These are phyloP conservation scores for Isabelozyma pseudorhagii DNA, from an alignment of 805 yeast species.

Conservation along the genomic window DNA sequence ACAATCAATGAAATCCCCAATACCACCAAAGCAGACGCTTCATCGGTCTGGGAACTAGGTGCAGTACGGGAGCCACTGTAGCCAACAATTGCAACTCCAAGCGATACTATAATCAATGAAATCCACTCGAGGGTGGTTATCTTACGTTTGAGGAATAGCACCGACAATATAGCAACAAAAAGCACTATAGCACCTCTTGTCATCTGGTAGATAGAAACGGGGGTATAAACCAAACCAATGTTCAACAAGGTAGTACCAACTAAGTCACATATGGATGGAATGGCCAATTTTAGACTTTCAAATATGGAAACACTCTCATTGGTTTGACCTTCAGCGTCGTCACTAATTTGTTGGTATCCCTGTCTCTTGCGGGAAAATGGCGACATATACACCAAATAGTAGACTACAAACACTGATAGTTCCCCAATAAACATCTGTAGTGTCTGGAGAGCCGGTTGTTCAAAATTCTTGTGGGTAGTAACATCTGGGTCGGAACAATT, in stretches of 20 bases:
- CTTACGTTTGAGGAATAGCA: slow-evolving; percentile 52
- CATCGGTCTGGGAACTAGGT: slow-evolving; percentile 5
- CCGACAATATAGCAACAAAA: slow-evolving; percentile 71
- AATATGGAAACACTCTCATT: slow-evolving; percentile 7
- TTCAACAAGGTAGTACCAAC: slow-evolving; percentile 73
- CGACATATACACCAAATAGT: slow-evolving; percentile 22
- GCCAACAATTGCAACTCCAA: slow-evolving; percentile 74
- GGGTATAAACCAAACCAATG: slow-evolving; percentile 68
- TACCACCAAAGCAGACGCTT: slow-evolving; percentile 23
- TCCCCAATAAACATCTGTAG: slow-evolving; percentile 83
- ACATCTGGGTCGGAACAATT: slow-evolving; percentile 48
- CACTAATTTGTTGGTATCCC: slow-evolving; percentile 12
- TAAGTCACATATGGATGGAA: slow-evolving; percentile 72
- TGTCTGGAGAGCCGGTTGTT: slow-evolving; percentile 78
- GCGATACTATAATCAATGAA: slow-evolving; percentile 57
- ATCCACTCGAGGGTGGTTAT: slow-evolving; percentile 67
- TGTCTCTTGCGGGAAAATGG: slow-evolving; percentile 6
- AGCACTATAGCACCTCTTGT: slow-evolving; percentile 75
- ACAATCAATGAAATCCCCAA: slow-evolving; percentile 60
- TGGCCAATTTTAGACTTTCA: slow-evolving; percentile 29
- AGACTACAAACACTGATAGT: slow-evolving; percentile 45
- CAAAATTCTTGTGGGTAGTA: slow-evolving; percentile 47
- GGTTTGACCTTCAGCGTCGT: slow-evolving; percentile 3
- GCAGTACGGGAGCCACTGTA: slow-evolving; percentile 53
- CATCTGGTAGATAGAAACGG: slow-evolving; percentile 83